Base-by-base conservation (phyloP, 805 yeast genomes). In the Ascoidea rubescens region DNA sequence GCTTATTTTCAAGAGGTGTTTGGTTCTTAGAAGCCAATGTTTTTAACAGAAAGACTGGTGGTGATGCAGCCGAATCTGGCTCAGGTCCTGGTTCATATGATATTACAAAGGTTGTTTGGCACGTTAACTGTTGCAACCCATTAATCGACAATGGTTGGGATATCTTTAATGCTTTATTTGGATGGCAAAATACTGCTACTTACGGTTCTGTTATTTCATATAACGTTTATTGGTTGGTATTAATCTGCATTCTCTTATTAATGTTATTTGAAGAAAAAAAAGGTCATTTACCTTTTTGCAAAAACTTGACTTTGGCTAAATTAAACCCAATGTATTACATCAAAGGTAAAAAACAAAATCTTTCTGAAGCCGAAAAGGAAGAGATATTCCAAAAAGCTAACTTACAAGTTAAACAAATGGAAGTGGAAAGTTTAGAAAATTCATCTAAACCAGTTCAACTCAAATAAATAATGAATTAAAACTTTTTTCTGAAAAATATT, bases 101-200 rank as follows among this genome's bases (percentile, higher is more conserved):
- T 68, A 79, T 91, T 62, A 62, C 73, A 50, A 77, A 76, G 62
- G 70, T 85, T 12, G 96, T 91, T 31, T 91, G 96, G 90, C 99
- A 91, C 71, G 95, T 91, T 56, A 89, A 91, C 76, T 91, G 97
- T 72, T 91, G 98, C 73, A 89, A 89, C 69, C 97, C 97, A 48
- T 90, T 84, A 67, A 73, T 75, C 54, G 91, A 84, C 69, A 81
- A 83, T 60, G 98, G 97, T 71, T 91, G 98, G 98, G 96, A 89
- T 77, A 82, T 91, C 56, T 91, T 91, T 77, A 91, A 91, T 64
- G 87, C 97, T 31, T 68, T 91, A 53, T 73, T 91, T 57, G 99
- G 98, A 56, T 91, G 99, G 99, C 96, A 89, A 72, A 91, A 91
- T 70, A 79, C 96, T 51, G 98, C 96, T 54, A 88, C 96, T 58